phyloP scores from a whole-genome alignment of 208 protist genomes.

The Wallacemonas sp. region DNA sequence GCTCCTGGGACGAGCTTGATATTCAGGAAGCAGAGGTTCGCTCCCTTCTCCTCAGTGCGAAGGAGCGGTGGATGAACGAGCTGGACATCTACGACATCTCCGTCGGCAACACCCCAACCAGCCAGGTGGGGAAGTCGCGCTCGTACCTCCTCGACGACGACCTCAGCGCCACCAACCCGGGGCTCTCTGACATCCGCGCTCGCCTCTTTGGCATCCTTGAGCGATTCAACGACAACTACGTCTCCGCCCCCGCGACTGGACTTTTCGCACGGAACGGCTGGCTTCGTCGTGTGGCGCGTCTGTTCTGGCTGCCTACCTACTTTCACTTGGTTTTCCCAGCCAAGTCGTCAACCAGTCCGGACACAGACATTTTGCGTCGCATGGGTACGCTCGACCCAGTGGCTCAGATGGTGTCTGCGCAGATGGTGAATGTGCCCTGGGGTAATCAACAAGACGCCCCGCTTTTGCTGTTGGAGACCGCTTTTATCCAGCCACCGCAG shows the following conservation, averaged over 20 bases:
- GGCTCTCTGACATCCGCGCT: slow-evolving; percentile 29
- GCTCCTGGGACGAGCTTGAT: neutral
- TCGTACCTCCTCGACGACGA: slow-evolving; percentile 23
- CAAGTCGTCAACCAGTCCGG: slow-evolving; percentile 1
- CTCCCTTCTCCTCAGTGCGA: slow-evolving; percentile 1
- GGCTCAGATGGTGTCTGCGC: slow-evolving; percentile 37
- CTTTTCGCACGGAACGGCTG: slow-evolving; percentile 12
- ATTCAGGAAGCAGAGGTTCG: slow-evolving; percentile 26
- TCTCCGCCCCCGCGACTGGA: slow-evolving; percentile 6
- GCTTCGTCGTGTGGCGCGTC: neutral
- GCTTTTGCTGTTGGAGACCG: slow-evolving; percentile 34
- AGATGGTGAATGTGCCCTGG: slow-evolving; percentile 36
- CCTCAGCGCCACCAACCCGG: slow-evolving; percentile 11
- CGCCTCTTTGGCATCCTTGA: slow-evolving; percentile 35
- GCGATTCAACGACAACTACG: slow-evolving; percentile 37
- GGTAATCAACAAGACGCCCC: slow-evolving; percentile 39
- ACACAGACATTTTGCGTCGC: slow-evolving; percentile 27
- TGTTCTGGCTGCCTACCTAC: slow-evolving; percentile 13
- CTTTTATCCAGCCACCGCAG: slow-evolving; percentile 42
- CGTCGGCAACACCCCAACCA: slow-evolving; percentile 10
- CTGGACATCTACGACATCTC: slow-evolving; percentile 31
- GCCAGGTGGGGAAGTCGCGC: neutral
- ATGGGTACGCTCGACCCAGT: slow-evolving; percentile 51
- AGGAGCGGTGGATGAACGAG: slow-evolving; percentile 43
- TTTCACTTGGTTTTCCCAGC: slow-evolving; percentile 8